Percentiles rank a stretch among this genome's conserved stretches.
phyloP scores from a whole-genome alignment of 768 basidiomycete species.

The Asterophora lycoperdoides region DNA sequence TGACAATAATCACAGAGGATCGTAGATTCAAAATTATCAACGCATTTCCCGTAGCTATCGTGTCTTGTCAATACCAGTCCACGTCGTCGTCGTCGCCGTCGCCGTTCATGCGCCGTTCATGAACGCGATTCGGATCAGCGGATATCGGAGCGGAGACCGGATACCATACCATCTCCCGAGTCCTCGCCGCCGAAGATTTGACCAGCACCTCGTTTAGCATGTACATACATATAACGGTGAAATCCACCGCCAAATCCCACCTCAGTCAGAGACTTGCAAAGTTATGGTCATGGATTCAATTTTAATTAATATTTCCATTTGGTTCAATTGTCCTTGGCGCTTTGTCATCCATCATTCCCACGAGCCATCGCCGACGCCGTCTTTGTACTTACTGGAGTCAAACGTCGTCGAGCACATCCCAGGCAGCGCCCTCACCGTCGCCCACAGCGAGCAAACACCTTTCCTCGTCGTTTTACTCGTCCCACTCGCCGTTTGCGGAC shows the following conservation, averaged over 20 bases:
- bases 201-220: no score
- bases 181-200: no score
- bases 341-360: constrained; percentile 19
- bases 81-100: no score
- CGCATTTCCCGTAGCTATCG: constrained; percentile 7
- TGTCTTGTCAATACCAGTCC: neutral
- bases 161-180: no score
- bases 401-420: constrained; percentile 15
- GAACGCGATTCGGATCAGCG: no score
- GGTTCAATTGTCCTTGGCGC: constrained; percentile 6
- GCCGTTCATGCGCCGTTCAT: no score
- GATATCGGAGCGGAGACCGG: no score
- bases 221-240: no score
- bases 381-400: constrained; percentile 20
- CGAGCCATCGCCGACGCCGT: constrained; percentile 14
- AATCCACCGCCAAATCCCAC: no score
- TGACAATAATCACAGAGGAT: constrained; percentile 11
- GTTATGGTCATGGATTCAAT: no score
- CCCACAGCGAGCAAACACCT: constrained; percentile 13
- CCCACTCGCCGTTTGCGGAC: neutral
- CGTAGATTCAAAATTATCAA: neutral
- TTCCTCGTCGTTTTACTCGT: neutral
- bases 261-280: no score
- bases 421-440: constrained; percentile 12
- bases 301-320: no score